These are phyloP conservation scores for Pichia sp. DNA, from an alignment of 1,139 yeast species.

Conservation along the genomic window DNA sequence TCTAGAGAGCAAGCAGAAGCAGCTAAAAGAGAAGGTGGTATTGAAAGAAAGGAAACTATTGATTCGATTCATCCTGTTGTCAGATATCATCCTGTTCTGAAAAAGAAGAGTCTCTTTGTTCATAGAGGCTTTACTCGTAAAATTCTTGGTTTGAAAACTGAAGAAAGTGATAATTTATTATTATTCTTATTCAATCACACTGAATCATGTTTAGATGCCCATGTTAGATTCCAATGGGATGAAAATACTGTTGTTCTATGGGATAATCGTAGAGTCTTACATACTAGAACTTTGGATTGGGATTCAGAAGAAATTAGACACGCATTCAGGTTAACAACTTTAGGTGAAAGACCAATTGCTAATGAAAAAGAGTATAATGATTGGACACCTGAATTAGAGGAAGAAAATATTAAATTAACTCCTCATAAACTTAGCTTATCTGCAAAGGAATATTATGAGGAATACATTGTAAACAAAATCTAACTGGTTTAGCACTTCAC, in stretches of 20 bases:
- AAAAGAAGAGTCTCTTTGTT: conserved; percentile 50
- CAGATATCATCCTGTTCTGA: conserved; percentile 62
- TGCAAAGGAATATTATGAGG: conserved; percentile 8
- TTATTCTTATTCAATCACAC: conserved; percentile 45
- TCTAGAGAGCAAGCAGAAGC: conserved; percentile 59
- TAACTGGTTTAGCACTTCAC: background rate
- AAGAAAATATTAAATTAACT: conserved; percentile 12
- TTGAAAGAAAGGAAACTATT: conserved; percentile 57
- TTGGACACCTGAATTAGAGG: conserved; percentile 24
- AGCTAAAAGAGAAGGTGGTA: conserved; percentile 46
- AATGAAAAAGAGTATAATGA: conserved; percentile 23
- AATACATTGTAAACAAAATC: background rate
- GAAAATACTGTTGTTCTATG: conserved; percentile 58
- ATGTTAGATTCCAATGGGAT: conserved; percentile 51
- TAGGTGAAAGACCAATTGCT: conserved; percentile 40
- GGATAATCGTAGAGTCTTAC: conserved; percentile 63
- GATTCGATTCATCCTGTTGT: conserved; percentile 57
- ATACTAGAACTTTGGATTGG: conserved; percentile 61
- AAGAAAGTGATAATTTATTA: conserved; percentile 52
- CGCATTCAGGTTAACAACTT: conserved; percentile 60
- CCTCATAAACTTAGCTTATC: conserved; percentile 10
- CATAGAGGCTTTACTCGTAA: conserved; percentile 55
- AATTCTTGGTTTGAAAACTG: conserved; percentile 57
- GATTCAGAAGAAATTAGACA: conserved; percentile 49
- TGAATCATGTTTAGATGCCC: conserved; percentile 43